Percentiles rank a stretch among this genome's conserved stretches.
phyloP scores from a whole-genome alignment of 83 land plant species.

The Picea mariana region DNA sequence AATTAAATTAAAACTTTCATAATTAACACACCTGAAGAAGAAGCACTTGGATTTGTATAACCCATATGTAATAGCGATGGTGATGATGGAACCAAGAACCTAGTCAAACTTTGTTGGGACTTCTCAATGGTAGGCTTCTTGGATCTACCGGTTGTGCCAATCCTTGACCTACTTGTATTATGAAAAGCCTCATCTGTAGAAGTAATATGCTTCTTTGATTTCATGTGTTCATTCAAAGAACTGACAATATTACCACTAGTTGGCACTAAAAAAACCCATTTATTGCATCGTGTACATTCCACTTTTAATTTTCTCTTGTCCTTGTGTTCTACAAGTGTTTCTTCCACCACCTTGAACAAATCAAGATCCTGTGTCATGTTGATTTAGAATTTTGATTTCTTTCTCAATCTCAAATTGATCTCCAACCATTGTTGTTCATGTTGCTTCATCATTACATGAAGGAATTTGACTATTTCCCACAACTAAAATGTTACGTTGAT shows the following conservation, averaged over 20 bases:
- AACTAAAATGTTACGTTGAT: too few relatives aligned
- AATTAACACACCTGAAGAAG: neutral
- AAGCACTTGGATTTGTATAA: neutral
- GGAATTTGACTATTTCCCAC: too few relatives aligned
- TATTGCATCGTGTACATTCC: neutral
- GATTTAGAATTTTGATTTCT: neutral
- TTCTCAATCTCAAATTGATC: neutral
- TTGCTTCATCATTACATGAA: too few relatives aligned
- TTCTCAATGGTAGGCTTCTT: too few relatives aligned
- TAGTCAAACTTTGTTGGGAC: neutral
- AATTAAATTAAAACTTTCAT: too few relatives aligned
- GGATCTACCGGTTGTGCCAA: neutral
- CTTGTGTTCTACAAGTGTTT: too few relatives aligned
- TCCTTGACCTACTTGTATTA: neutral
- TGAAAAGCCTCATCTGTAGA: too few relatives aligned
- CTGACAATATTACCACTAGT: neutral
- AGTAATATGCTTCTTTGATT: too few relatives aligned
- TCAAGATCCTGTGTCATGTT: neutral
- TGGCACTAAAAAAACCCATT: neutral
- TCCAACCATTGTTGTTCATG: neutral
- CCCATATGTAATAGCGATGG: neutral
- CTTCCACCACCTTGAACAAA: slow-evolving; percentile 6
- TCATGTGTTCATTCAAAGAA: neutral
- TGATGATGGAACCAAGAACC: too few relatives aligned
- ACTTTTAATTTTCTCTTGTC: neutral